Conservation (phyloP, 495 filamentous ascomycete species). For the Staphylotrichum longicolle region DNA sequence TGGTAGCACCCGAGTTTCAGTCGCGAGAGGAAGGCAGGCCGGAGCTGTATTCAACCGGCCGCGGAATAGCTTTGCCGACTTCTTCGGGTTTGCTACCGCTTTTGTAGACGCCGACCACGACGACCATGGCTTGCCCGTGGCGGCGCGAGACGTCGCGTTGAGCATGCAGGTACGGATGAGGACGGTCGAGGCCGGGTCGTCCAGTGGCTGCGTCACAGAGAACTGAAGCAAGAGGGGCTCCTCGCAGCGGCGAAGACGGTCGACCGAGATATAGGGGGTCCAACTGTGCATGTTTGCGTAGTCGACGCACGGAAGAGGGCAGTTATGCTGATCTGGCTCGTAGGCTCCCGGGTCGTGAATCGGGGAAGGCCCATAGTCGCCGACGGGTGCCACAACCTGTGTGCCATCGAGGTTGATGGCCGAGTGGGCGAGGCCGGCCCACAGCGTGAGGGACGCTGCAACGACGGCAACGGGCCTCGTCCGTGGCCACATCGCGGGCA, state of each 20-base stretch:
- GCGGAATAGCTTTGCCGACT: not conserved
- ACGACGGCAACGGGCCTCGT: too few species aligned
- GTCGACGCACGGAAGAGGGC: slow-evolving; percentile 22
- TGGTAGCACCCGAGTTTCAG: slow-evolving; percentile 2
- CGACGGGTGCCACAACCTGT: too few species aligned
- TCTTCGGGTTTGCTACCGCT: not conserved
- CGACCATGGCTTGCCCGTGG: not conserved
- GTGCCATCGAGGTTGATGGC: too few species aligned
- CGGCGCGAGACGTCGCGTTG: not conserved
- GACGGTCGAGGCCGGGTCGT: slow-evolving; percentile 18
- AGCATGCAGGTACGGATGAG: slow-evolving; percentile 19
- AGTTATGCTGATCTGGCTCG: slow-evolving; percentile 21
- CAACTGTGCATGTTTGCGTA: slow-evolving; percentile 21
- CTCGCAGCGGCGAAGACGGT: slow-evolving; percentile 20
- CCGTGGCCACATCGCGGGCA: too few species aligned
- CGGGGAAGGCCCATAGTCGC: not conserved
- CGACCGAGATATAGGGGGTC: slow-evolving; percentile 19
- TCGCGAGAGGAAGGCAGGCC: not conserved
- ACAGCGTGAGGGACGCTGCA: too few species aligned
- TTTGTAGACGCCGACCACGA: not conserved
- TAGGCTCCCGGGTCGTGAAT: slow-evolving; percentile 4
- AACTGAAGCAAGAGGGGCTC: slow-evolving; percentile 23
- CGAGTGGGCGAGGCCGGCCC: too few species aligned
- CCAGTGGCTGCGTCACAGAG: slow-evolving; percentile 17
- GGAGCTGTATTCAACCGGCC: not conserved